Evolutionary conservation across 2,329 filamentous ascomycete genomes (phyloP).

Genomic region (Neofusicoccum sp.): DNA sequence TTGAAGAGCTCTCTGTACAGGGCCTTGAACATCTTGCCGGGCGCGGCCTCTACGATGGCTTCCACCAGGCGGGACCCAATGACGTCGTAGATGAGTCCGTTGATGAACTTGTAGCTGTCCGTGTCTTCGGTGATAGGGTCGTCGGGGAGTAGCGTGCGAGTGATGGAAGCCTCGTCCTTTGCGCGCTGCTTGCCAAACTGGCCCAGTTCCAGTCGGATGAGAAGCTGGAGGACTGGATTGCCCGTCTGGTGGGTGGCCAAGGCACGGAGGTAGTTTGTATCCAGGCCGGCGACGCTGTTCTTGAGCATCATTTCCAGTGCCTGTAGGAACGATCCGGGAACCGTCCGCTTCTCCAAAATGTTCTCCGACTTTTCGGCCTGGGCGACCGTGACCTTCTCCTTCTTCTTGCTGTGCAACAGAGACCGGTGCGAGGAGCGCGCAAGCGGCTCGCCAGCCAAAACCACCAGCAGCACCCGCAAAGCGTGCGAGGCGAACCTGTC

Average conservation of each 20-base stretch:
- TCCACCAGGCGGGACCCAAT: slow-evolving; percentile 89
- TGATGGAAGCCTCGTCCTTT: slow-evolving; percentile 65
- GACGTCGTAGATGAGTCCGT: slow-evolving; percentile 81
- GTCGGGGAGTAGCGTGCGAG: slow-evolving; percentile 76
- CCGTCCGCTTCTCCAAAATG: slow-evolving; percentile 46
- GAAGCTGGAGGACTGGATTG: slow-evolving; percentile 87
- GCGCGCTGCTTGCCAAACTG: slow-evolving; percentile 66
- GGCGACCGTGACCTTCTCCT: slow-evolving; percentile 69
- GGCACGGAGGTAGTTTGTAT: slow-evolving; percentile 75
- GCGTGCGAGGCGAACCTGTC: slow-evolving; percentile 90
- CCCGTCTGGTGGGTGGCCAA: slow-evolving; percentile 86
- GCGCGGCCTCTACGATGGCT: slow-evolving; percentile 74
- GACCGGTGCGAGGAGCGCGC: slow-evolving; percentile 61
- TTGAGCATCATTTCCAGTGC: slow-evolving; percentile 79
- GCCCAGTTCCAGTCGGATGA: slow-evolving; percentile 81
- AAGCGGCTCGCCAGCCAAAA: slow-evolving; percentile 79
- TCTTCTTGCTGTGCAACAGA: slow-evolving; percentile 86
- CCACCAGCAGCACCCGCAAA: slow-evolving; percentile 77
- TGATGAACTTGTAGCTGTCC: slow-evolving; percentile 77
- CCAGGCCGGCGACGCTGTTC: slow-evolving; percentile 71
- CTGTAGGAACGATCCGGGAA: slow-evolving; percentile 75
- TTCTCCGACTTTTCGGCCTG: slow-evolving; percentile 48
- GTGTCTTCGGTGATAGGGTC: slow-evolving; percentile 71
- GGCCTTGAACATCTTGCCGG: slow-evolving; percentile 87
- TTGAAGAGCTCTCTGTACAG: slow-evolving; percentile 79